These are phyloP conservation scores for Chernovozyma sophiae-reginae DNA, from an alignment of 1,139 yeast species.

Conservation along the genomic window DNA sequence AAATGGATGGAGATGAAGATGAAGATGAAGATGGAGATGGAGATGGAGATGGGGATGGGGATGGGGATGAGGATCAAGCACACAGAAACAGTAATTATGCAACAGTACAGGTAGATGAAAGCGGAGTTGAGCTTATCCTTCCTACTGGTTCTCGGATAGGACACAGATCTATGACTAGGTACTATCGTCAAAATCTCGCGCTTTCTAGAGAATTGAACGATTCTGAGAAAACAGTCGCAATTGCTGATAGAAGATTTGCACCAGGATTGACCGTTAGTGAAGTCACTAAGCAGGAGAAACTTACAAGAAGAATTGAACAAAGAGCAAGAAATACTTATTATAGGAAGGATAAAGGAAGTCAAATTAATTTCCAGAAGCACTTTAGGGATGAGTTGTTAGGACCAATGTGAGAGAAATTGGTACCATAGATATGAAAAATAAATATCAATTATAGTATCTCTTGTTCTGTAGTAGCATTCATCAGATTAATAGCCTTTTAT, in stretches of 20 bases:
- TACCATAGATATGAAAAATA: no score
- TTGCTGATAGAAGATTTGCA: conserved; percentile 38
- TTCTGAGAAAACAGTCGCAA: conserved; percentile 31
- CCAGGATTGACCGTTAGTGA: conserved; percentile 33
- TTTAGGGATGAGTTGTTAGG: conserved; percentile 38
- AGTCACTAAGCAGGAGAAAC: conserved; percentile 33
- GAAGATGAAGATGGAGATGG: conserved; percentile 12
- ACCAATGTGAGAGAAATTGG: no score
- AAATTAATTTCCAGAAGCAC: conserved; percentile 34
- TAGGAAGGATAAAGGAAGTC: conserved; percentile 24
- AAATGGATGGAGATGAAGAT: conserved; percentile 22
- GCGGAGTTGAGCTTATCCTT: conserved; percentile 39
- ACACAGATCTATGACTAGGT: conserved; percentile 43
- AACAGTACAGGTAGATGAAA: conserved; percentile 31
- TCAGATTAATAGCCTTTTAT: no score
- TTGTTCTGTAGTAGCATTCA: no score
- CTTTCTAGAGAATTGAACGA: conserved; percentile 24
- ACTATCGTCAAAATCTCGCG: conserved; percentile 37
- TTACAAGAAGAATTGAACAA: conserved; percentile 22
- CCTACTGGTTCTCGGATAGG: conserved; percentile 50
- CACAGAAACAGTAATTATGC: conserved; percentile 36
- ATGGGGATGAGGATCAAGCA: no score
- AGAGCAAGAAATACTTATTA: conserved; percentile 21
- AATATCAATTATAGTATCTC: no score
- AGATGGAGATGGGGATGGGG: no score